A percentile compares a stretch with the other conserved stretches of the same genome.
Evolutionary conservation across 2,329 filamentous ascomycete genomes (phyloP).

Genomic region (Penicillium brevicompactum): DNA sequence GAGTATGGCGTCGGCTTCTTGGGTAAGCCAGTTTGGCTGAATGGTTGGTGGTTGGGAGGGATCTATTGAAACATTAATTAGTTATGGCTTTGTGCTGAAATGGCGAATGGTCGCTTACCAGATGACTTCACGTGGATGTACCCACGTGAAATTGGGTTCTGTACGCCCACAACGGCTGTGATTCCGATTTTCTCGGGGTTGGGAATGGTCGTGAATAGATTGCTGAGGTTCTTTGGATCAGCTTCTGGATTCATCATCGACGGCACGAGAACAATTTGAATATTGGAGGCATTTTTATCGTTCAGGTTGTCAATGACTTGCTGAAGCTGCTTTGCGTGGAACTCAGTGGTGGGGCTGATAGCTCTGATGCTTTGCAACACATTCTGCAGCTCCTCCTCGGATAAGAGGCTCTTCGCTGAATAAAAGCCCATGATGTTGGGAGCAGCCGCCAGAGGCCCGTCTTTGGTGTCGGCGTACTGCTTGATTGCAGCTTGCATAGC

Average conservation of each 20-base stretch:
- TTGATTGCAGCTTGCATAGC: constrained; percentile 13
- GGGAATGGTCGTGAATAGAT: neutral
- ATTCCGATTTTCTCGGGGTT: constrained; percentile 1
- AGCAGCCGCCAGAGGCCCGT: constrained; percentile 8
- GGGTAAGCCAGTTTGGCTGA: constrained; percentile 16
- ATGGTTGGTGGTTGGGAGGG: constrained; percentile 15
- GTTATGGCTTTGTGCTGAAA: neutral
- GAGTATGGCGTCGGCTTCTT: constrained; percentile 18
- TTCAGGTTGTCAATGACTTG: constrained; percentile 13
- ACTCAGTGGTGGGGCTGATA: constrained; percentile 11
- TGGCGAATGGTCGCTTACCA: neutral
- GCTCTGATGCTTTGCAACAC: constrained; percentile 16
- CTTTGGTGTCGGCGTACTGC: constrained; percentile 10
- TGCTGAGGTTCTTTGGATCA: neutral
- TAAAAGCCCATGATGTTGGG: constrained; percentile 16
- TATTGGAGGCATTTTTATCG: constrained; percentile 15
- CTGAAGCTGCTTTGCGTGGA: constrained; percentile 15
- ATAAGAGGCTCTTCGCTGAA: constrained; percentile 13
- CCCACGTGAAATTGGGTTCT: constrained; percentile 24
- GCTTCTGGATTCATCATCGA: constrained; percentile 7
- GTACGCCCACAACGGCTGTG: constrained; percentile 16
- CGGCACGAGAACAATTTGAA: constrained; percentile 14
- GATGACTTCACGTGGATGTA: constrained; percentile 18
- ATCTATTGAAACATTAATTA: constrained; percentile 5
- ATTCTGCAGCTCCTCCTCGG: constrained; percentile 8